Evolutionary conservation across 345 rosid species (phyloP).

Genomic region (Melastoma malabathricum): DNA sequence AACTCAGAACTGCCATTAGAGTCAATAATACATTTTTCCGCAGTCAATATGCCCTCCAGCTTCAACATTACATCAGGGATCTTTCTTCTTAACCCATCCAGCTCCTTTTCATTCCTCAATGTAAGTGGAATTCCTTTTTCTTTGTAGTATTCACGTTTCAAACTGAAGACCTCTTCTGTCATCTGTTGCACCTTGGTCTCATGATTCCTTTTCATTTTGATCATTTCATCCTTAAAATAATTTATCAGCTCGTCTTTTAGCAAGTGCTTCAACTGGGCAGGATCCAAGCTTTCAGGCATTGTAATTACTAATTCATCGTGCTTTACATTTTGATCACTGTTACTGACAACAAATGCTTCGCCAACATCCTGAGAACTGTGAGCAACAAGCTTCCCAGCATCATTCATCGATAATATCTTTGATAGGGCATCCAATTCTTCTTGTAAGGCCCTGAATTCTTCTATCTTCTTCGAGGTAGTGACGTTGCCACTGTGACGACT

Average conservation of each 20-base stretch:
- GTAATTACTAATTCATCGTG: conserved; percentile 34
- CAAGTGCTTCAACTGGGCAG: conserved; percentile 26
- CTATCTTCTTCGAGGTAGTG: conserved; percentile 22
- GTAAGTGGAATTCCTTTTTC: conserved; percentile 40
- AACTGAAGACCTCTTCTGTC: conserved; percentile 52
- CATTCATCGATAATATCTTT: conserved; percentile 34
- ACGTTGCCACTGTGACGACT: conserved; percentile 17
- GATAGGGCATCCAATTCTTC: conserved; percentile 54
- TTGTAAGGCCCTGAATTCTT: conserved; percentile 52
- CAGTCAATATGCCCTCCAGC: conserved; percentile 43
- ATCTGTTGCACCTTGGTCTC: conserved; percentile 40
- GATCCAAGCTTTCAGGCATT: conserved; percentile 40
- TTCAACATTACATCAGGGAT: conserved; percentile 45
- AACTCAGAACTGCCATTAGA: conserved; percentile 18
- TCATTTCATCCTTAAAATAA: conserved; percentile 63
- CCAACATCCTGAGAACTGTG: conserved; percentile 38
- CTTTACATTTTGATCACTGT: conserved; percentile 50
- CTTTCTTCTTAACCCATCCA: conserved; percentile 53
- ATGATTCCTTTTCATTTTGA: conserved; percentile 66
- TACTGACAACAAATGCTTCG: conserved; percentile 21
- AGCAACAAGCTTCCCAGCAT: conserved; percentile 31
- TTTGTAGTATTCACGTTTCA: conserved; percentile 45
- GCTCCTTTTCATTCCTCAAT: conserved; percentile 56
- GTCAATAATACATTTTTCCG: conserved; percentile 28
- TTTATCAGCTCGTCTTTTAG: conserved; percentile 25